These are phyloP conservation scores for Blastobotrys aristatus DNA, from an alignment of 1,139 yeast genomes.

Conservation along the genomic window DNA sequence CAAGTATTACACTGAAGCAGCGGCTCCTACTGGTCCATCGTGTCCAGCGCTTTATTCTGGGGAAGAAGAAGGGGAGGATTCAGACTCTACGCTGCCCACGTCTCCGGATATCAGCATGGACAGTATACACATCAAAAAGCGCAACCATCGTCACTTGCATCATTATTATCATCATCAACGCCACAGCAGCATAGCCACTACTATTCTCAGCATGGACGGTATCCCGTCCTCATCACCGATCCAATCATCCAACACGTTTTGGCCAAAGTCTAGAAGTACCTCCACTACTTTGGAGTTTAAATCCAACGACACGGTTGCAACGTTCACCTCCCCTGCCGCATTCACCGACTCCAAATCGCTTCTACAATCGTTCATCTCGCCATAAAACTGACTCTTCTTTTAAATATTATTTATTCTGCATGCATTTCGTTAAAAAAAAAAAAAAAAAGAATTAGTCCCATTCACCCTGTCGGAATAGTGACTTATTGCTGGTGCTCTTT, in stretches of 20 bases:
- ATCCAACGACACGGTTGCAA: too few relatives aligned
- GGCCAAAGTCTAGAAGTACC: too few relatives aligned
- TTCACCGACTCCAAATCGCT: not conserved
- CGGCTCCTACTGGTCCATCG: not conserved
- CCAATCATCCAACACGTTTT: too few relatives aligned
- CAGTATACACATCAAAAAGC: not conserved
- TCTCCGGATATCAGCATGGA: slow-evolving; percentile 5
- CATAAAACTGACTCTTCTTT: not conserved
- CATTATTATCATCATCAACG: too few relatives aligned
- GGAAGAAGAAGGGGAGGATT: too few relatives aligned
- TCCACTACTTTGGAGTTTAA: too few relatives aligned
- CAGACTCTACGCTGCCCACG: not conserved
- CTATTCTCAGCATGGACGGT: not conserved
- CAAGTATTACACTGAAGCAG: not conserved
- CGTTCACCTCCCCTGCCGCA: not conserved
- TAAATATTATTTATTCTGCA: not conserved
- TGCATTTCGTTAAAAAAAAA: not conserved
- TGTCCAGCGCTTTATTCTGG: too few relatives aligned
- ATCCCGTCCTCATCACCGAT: too few relatives aligned
- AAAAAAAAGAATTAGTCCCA: not conserved
- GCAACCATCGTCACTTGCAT: not conserved
- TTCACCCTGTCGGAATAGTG: not conserved
- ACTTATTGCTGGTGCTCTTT: not conserved
- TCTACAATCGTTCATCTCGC: not conserved
- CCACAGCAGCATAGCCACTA: not conserved